Base-by-base conservation (phyloP, 2,329 filamentous ascomycete species). In the Botrytis galanthina region DNA sequence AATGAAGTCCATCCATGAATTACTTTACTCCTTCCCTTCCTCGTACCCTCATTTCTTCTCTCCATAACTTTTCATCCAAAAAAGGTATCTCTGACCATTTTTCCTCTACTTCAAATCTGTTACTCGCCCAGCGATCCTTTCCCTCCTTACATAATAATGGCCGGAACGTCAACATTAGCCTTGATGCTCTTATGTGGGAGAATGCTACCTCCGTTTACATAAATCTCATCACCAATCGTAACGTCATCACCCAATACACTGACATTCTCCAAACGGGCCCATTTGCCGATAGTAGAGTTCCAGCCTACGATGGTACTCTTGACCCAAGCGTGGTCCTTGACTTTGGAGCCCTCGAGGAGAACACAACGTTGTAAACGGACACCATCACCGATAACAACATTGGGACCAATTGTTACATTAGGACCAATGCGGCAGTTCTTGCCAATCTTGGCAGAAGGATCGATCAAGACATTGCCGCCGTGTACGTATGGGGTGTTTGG, bases 101-200 rank as follows among this genome's bases (percentile, higher is more conserved):
- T 42, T 22, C 18, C 16, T 57, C 35, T 35, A 68, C 48, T 29
- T 29, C 35, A 32, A 18, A 42, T 32, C 32, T 22, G 46, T 54
- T 42, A 42, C 48, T 51, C 51, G 51, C 18, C 46, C 48, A 42
- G 37, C 48, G 32, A 44, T 54, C 46, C 20, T 39, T 64, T 37
- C 60, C 32, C 29, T 16, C 54, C 74, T 86, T 86, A 91, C 89
- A 91, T 91, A 81, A 91, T 91, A 77, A 91, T 91, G 75, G 89
- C 88, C 37, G 89, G 89, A 42, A 89, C 89, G 84, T 99, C 96
- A 80, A 99, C 93, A 83, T 99, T 99, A 80, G 92, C 90, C 89
- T 98, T 98, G 88, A 99, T 98, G 83, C 92, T 96, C 92, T 99
- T 99, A 87, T 99, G 95, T 10, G 95, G 95, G 77, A 99, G 87